These are phyloP conservation scores for Fusarium incarnatum DNA, from an alignment of 2,329 filamentous ascomycete genomes.

Conservation along the genomic window DNA sequence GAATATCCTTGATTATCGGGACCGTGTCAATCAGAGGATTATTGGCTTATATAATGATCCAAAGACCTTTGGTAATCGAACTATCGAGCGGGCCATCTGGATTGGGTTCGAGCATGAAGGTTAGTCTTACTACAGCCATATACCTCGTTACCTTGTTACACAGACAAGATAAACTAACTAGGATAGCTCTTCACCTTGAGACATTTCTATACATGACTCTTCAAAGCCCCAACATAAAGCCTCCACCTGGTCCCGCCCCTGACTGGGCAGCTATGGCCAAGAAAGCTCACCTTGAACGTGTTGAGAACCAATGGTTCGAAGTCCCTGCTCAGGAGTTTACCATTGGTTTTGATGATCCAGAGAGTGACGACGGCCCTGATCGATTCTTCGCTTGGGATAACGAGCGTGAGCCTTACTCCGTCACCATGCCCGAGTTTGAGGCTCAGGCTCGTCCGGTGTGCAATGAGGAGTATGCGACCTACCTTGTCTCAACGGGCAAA, in stretches of 20 bases:
- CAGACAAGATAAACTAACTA: not conserved
- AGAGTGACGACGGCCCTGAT: not conserved
- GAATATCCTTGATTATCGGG: not conserved
- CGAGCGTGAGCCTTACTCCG: not conserved
- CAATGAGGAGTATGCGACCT: not conserved
- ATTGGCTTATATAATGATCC: not conserved
- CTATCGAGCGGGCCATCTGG: not conserved
- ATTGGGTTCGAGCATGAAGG: conserved; percentile 1
- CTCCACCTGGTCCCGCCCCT: not conserved
- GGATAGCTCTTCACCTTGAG: not conserved
- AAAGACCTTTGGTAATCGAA: not conserved
- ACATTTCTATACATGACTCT: conserved; percentile 3
- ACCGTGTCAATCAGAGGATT: not conserved
- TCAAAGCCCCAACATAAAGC: not conserved
- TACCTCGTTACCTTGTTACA: too few relatives aligned
- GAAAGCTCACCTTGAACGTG: not conserved
- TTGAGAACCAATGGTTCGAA: not conserved
- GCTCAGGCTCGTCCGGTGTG: not conserved
- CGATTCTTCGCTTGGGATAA: not conserved
- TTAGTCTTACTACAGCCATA: not conserved
- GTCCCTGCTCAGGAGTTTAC: not conserved
- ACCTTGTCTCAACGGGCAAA: not conserved
- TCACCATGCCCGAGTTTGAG: not conserved
- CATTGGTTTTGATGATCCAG: not conserved
- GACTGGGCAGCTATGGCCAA: not conserved